These are phyloP conservation scores for Ganoderma multipileum DNA, from an alignment of 1,284 basidiomycete genomes.

Conservation along the genomic window DNA sequence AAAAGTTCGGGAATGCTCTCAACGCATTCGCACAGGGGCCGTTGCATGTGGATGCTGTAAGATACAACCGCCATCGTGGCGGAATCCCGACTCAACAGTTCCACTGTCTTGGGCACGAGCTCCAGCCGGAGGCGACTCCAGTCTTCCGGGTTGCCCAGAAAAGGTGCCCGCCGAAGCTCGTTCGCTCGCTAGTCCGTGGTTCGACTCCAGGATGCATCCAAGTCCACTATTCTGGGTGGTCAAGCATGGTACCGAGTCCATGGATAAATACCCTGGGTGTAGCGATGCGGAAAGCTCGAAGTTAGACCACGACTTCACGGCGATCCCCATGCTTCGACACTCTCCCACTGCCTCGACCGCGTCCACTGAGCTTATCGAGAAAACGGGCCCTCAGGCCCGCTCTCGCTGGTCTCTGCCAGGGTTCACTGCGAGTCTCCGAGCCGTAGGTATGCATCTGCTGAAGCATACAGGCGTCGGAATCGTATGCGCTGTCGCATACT, in stretches of 20 bases:
- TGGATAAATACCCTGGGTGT: slow-evolving; percentile 4
- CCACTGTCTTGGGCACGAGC: slow-evolving; percentile 4
- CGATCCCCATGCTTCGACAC: slow-evolving; percentile 1
- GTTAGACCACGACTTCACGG: background rate
- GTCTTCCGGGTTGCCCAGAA: background rate
- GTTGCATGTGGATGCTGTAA: slow-evolving; percentile 3
- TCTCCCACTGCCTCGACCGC: background rate
- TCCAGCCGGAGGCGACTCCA: background rate
- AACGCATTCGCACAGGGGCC: background rate
- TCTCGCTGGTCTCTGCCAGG: slow-evolving; percentile 6
- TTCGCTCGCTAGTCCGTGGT: background rate
- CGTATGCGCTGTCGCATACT: slow-evolving; percentile 60
- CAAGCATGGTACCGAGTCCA: background rate
- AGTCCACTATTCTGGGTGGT: background rate
- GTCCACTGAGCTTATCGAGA: slow-evolving; percentile 1
- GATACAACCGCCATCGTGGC: background rate
- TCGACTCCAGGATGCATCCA: background rate
- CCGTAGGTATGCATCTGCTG: slow-evolving; percentile 45
- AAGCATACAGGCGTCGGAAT: slow-evolving; percentile 57
- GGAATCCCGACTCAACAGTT: slow-evolving; percentile 6
- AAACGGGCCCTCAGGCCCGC: background rate
- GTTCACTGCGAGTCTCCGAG: background rate
- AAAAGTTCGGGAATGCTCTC: background rate
- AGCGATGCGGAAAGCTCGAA: slow-evolving; percentile 1
- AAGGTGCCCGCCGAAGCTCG: background rate